Evolutionary conservation across 78 protist genomes (phyloP).

Genomic region (Dictyostelium capitatum): DNA sequence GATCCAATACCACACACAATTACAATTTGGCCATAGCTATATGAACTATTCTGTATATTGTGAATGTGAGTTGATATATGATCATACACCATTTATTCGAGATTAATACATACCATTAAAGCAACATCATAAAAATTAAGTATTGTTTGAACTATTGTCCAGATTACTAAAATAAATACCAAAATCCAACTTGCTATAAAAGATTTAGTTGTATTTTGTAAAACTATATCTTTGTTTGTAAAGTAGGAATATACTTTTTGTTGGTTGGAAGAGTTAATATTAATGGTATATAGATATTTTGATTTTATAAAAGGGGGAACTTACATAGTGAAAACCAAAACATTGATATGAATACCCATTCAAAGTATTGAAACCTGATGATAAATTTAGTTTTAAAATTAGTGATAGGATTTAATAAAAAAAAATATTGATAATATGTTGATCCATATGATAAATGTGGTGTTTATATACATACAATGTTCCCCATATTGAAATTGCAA

Average conservation of each 20-base stretch:
- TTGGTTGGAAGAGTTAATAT: not conserved
- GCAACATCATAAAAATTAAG: slow-evolving; percentile 9
- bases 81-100: no score
- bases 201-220: not conserved
- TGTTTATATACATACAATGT: not conserved
- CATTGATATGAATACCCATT: not conserved
- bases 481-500: not conserved
- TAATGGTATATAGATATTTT: no score
- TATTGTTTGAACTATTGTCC: not conserved
- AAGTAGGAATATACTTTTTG: slow-evolving; percentile 1
- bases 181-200: not conserved
- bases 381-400: no score
- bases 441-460: no score
- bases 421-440: no score
- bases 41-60: not conserved
- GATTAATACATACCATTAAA: not conserved
- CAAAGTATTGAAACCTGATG: not conserved
- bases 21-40: not conserved
- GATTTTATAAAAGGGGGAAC: not conserved
- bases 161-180: not conserved
- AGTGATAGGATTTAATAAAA: no score
- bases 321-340: not conserved
- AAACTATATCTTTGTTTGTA: not conserved
- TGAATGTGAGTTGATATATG: no score
- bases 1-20: not conserved